A percentile compares a stretch with the other conserved stretches of the same genome.
Evolutionary conservation across 768 basidiomycete genomes (phyloP).

Genomic region (Paxillus rubicundulus): DNA sequence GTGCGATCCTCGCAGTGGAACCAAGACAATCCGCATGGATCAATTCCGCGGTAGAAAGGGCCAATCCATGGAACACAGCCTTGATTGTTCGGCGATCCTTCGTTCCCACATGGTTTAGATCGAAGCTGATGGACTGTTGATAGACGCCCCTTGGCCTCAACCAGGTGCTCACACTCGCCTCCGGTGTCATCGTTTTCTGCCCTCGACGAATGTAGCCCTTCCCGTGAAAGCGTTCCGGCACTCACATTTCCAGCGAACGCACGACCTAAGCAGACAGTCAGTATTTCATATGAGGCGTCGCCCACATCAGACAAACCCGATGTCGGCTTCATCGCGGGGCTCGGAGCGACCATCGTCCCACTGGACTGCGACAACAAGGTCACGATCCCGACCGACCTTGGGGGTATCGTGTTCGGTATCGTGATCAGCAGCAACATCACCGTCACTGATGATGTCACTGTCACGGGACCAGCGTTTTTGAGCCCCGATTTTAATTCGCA

Average conservation of each 20-base stretch:
- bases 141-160: slow-evolving; percentile 37
- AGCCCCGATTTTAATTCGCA: slow-evolving; percentile 25
- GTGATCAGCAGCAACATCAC: slow-evolving; percentile 30
- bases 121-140: slow-evolving; percentile 11
- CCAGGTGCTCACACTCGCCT: slow-evolving; percentile 47
- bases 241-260: slow-evolving; percentile 35
- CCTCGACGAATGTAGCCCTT: slow-evolving; percentile 46
- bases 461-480: slow-evolving; percentile 40
- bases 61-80: slow-evolving; percentile 22
- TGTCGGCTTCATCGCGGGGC: too few relatives aligned
- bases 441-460: slow-evolving; percentile 38
- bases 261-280: slow-evolving; percentile 29
- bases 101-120: background rate
- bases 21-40: slow-evolving; percentile 27
- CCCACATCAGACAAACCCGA: too few relatives aligned
- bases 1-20: slow-evolving; percentile 57
- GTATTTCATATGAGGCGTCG: slow-evolving; percentile 24
- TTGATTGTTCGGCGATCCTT: slow-evolving; percentile 36
- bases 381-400: too few relatives aligned
- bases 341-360: too few relatives aligned
- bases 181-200: slow-evolving; percentile 46
- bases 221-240: slow-evolving; percentile 38
- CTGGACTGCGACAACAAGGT: too few relatives aligned
- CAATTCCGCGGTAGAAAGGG: too few relatives aligned
- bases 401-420: background rate